Evolutionary conservation across 139 green algal species (phyloP), one percentile per base, ranked within the genome.

Genomic region (Coelastrella sp.): DNA sequence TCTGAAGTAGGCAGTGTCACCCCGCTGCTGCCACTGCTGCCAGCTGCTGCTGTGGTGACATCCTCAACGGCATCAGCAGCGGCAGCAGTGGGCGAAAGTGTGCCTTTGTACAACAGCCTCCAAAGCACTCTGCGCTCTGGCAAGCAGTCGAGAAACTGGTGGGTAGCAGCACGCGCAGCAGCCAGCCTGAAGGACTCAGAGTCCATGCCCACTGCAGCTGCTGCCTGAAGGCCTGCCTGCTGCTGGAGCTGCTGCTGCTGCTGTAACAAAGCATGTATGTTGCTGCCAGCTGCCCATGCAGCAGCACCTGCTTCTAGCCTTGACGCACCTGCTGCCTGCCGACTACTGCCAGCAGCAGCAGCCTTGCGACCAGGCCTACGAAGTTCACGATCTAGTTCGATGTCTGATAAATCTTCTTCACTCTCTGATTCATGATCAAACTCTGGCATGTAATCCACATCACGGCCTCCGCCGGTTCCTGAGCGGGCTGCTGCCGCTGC

Each of bases 141-240:
- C 32, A 73, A 74, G 71, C 88, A 91, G 80, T 91, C 88, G 7
- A 91, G n/a, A 20, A 91, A 91, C 78, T 87, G 77, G 6, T 82
- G 54, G 3, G 19, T 80, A 13, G 65, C 78, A 57, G 87, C 78
- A 7, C 32, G 32, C 2, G 86, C 86, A 23, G 64, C 85, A 59
- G 76, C 76, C 7, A n/a, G 76, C 20, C 71, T 75, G 14, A 59
- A 23, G 80, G 68, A 73, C 11, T n/a, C 71, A 3, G 59, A 17
- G 57, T 19, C 80, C 57, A 10, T 65, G n/a, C 66, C 80, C 71
- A 71, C 66, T 68, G 22, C 54, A 77, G 80, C 66, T 75, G 57
- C 66, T 74, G 68, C 56, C 59, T 47, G 7, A 64, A 16, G 16
- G 16, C 60, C 60, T 68, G 5, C 60, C 59, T 86, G 57, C 87